These are phyloP conservation scores for Clitoria ternatea DNA, from an alignment of 306 rosid genomes.

Conservation along the genomic window DNA sequence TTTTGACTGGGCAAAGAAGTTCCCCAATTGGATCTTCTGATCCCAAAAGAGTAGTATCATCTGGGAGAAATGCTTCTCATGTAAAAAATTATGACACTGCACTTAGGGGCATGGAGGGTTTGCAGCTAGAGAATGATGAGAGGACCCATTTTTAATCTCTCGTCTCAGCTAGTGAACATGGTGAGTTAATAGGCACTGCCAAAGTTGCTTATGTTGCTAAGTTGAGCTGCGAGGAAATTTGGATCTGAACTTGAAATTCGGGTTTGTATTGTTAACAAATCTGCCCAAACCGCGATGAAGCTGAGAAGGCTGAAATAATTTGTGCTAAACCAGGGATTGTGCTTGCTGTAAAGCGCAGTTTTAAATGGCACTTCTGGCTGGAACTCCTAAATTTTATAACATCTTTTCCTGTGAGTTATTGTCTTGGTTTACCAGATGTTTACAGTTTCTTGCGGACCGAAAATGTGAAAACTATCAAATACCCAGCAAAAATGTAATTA, in stretches of 20 bases:
- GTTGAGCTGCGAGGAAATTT: constrained; percentile 33
- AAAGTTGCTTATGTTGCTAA: constrained; percentile 39
- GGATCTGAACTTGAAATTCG: constrained; percentile 32
- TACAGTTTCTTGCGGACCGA: constrained; percentile 23
- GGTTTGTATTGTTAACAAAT: constrained; percentile 41
- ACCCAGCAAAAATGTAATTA: constrained; percentile 34
- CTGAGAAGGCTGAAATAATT: constrained; percentile 33
- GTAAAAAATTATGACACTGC: constrained; percentile 69
- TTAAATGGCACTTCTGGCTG: constrained; percentile 32
- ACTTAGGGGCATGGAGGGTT: constrained; percentile 72
- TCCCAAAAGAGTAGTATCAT: constrained; percentile 44
- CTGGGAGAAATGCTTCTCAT: constrained; percentile 56
- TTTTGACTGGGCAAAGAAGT: constrained; percentile 63
- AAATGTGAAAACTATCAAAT: constrained; percentile 30
- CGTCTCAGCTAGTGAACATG: constrained; percentile 30
- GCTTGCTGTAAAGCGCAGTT: constrained; percentile 39
- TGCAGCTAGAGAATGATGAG: constrained; percentile 78
- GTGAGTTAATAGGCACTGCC: constrained; percentile 34
- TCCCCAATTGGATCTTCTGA: constrained; percentile 71
- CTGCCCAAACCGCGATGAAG: constrained; percentile 24
- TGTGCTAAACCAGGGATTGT: constrained; percentile 28
- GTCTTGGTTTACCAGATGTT: constrained; percentile 37
- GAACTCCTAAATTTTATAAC: constrained; percentile 29
- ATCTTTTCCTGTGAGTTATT: constrained; percentile 30
- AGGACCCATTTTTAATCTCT: constrained; percentile 50